Evolutionary conservation across 805 yeast genomes (phyloP).

Genomic region (Zygoascus flipseniorum): DNA sequence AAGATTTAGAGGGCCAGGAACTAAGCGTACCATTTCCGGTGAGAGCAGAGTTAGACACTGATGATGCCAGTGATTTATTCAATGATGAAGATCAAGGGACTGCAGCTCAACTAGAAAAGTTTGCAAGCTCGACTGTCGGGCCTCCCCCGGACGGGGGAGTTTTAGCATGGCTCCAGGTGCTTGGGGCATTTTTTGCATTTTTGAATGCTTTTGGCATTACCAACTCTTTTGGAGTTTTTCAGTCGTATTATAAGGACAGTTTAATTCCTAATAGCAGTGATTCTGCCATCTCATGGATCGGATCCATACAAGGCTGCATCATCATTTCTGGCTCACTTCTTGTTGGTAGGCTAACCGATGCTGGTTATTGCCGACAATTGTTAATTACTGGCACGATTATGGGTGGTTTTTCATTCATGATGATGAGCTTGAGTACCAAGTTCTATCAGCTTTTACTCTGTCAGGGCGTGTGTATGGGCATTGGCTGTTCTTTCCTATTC

Average conservation of each 20-base stretch:
- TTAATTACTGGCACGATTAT: conserved; percentile 20
- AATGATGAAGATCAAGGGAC: not conserved
- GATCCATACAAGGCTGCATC: conserved; percentile 26
- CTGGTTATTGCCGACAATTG: conserved; percentile 18
- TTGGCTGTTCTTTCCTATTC: conserved; percentile 38
- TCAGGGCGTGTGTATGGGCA: conserved; percentile 41
- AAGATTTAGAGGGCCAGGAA: not conserved
- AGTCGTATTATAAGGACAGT: conserved; percentile 21
- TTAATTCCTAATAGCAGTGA: conserved; percentile 22
- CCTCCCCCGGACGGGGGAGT: conserved; percentile 19
- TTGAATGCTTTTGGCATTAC: conserved; percentile 18
- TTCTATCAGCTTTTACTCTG: conserved; percentile 44
- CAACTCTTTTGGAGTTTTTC: conserved; percentile 24
- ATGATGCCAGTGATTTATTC: not conserved
- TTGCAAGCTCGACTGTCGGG: not conserved
- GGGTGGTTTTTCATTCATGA: conserved; percentile 25
- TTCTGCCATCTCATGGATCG: conserved; percentile 28
- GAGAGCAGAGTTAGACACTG: not conserved
- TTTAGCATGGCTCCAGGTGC: conserved; percentile 18
- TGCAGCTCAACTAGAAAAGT: not conserved
- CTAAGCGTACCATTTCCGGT: not conserved
- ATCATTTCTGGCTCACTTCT: conserved; percentile 21
- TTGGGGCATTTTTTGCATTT: conserved; percentile 14
- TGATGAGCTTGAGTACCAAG: conserved; percentile 28
- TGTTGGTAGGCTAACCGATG: conserved; percentile 25